Evolutionary conservation across 495 filamentous ascomycete species (phyloP), one percentile per base, ranked within the genome.

Genomic region (Daldinia loculata): DNA sequence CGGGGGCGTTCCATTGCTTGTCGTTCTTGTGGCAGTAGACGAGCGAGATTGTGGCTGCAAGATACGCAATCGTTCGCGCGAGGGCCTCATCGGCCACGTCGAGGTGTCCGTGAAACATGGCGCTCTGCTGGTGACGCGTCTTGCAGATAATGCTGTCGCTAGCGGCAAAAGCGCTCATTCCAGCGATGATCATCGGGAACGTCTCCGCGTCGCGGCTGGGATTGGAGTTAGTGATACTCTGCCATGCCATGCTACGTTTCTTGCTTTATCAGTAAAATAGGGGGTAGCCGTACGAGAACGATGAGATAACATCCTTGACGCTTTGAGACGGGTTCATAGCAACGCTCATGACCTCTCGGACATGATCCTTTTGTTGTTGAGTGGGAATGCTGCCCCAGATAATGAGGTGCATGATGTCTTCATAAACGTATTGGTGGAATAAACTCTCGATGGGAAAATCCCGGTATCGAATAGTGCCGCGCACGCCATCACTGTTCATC

Each of bases 371-470:
- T 71, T 86, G 77, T 38, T 79, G 67, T 27, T 69, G 57, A 0
- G 78, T 75, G 0, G 84, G 84, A 2, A 84, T 66, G 12, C 76
- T 67, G 0, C 83, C 82, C 71, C 81, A 86, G 56, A 85, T 82
- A n/a, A 86, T 75, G 32, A 86, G 77, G 56, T 82, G 78, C 30
- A 78, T 75, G 14, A 80, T 77, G 60, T 86, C 84, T 26, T 79
- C 73, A 56, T 79, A 84, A 17, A 79, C 72, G 9, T 73, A 67
- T 41, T 81, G 68, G 30, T 78, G 76, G 6, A 80, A 77, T 26
- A 86, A 69, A 53, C 82, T 72, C 50, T 82, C 80, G 39, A 85
- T 82, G 14, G 77, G 76, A 51, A 81, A 78, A 5, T 79, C 82
- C 27, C 84, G 68, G 64, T 84, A 83, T 66, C 69, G 71, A 30